Evolutionary conservation across 1,139 yeast species (phyloP), one percentile per base, ranked within the genome.

Genomic region (Saccharomyces hybrid): DNA sequence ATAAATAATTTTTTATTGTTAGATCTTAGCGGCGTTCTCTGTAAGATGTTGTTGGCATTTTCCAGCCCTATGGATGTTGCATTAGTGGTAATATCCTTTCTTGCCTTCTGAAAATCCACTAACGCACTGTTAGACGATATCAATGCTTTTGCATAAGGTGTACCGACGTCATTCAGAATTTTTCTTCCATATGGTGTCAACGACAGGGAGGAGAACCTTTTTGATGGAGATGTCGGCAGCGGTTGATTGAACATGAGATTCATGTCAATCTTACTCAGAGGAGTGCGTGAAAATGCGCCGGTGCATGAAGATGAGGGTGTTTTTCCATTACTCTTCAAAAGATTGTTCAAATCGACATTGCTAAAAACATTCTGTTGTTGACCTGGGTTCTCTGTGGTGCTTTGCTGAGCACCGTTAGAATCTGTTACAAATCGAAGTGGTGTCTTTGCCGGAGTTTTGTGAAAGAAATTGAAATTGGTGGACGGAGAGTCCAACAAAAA

Each of bases 381-480:
- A 23, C 20, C 16, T 9, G 25, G 6, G 6, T 38, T 20, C 13
- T 38, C 44, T 20, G 16, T 13, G 16, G 23, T 16, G 44, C 42
- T 48, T 49, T 31, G 48, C 20, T 50, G 13, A 49, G n/a, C 52
- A 9, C 57, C 8, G 50, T 31, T 50, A 30, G 53, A 48, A 14
- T 62, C 63, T 14, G 64, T 60, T 9, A 66, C 57, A 52, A 67
- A 68, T 49, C 64, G 57, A 34, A 68, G 56, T 2, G 71, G 70
- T 9, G 71, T 65, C 61, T 65, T 68, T 23, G 71, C 70, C 14
- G 70, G 70, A 1, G 71, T 67, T 50, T 63, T 66, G 38, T 66
- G 69, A 53, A 66, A 63, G 28, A 65, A 55, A 53, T 65, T 65
- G 27, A 64, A 57, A 6, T 67, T 65, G n/a, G 63, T 67, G 20